phyloP scores from a whole-genome alignment of 1,284 basidiomycete species.

The Ceratobasidium sp. region DNA sequence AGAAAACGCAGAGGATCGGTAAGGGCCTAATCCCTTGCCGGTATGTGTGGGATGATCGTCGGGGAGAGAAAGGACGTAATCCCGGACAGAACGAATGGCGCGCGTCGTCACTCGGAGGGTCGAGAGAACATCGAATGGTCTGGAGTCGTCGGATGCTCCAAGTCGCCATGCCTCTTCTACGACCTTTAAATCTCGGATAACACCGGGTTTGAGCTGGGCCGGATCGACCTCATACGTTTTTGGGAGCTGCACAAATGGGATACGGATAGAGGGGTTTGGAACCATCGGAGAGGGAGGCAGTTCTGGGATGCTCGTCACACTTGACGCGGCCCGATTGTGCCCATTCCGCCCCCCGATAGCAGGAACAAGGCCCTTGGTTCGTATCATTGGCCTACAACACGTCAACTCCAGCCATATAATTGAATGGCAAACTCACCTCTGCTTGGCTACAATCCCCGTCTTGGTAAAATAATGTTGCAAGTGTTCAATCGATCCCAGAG shows the following conservation, averaged over 20 bases:
- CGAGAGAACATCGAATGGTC: conserved; percentile 62
- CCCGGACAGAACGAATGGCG: conserved; percentile 77
- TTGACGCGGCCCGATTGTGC: conserved; percentile 52
- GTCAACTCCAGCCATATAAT: not conserved
- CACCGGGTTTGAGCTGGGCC: conserved; percentile 69
- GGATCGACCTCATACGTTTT: conserved; percentile 74
- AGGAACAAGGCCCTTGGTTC: conserved; percentile 66
- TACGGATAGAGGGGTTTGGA: conserved; percentile 51
- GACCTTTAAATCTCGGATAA: conserved; percentile 70
- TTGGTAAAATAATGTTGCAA: conserved; percentile 89
- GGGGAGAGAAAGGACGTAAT: conserved; percentile 79
- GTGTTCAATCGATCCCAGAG: conserved; percentile 83
- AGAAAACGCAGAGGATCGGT: conserved; percentile 14
- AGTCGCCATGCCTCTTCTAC: conserved; percentile 65
- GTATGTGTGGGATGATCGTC: conserved; percentile 56
- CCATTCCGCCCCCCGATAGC: conserved; percentile 62
- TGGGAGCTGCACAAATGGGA: conserved; percentile 55
- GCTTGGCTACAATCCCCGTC: conserved; percentile 74
- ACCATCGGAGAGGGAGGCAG: conserved; percentile 72
- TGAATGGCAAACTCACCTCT: conserved; percentile 60
- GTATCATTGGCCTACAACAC: not conserved
- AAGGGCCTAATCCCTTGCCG: not conserved
- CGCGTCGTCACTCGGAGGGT: conserved; percentile 76
- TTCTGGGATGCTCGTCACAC: conserved; percentile 54
- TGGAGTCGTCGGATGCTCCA: conserved; percentile 43